Percentiles rank a stretch among this genome's conserved stretches.
Conservation (phyloP, 345 rosid species). For the Brassica nigra region DNA sequence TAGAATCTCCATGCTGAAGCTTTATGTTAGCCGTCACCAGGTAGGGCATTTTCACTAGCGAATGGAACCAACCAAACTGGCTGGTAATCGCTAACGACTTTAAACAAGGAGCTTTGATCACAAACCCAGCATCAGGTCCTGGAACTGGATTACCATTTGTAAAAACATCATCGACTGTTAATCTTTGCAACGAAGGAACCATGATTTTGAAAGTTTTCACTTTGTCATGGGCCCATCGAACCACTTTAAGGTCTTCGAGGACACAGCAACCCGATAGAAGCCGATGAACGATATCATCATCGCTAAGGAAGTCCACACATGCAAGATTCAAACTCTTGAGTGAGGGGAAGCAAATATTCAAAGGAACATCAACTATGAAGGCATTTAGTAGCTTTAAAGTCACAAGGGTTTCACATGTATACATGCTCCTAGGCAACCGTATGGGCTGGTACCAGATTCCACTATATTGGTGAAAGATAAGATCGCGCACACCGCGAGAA, state of each 20-base stretch:
- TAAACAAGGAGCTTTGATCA: conserved; percentile 24
- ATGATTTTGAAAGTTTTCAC: not conserved
- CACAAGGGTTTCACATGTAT: not conserved
- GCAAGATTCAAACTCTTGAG: not conserved
- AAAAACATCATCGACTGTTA: not conserved
- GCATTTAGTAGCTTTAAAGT: not conserved
- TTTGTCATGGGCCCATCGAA: not conserved
- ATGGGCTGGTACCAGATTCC: not conserved
- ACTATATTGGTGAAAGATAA: not conserved
- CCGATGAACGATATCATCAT: not conserved
- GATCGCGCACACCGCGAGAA: conserved; percentile 4
- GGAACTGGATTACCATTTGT: not conserved
- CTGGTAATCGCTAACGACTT: not conserved
- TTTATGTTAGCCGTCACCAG: not conserved
- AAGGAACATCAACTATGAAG: not conserved
- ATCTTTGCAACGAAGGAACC: not conserved
- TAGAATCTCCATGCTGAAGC: not conserved
- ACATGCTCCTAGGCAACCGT: conserved; percentile 13
- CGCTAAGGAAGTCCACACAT: not conserved
- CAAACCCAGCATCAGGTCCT: not conserved
- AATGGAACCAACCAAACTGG: not conserved
- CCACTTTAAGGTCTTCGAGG: not conserved
- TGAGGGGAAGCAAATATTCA: not conserved
- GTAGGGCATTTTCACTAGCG: not conserved
- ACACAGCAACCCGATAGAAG: not conserved